Percentiles rank a stretch among this genome's conserved stretches.
Evolutionary conservation across 73 alveolate species (phyloP).

Genomic region (Paramecium sexaurelia): DNA sequence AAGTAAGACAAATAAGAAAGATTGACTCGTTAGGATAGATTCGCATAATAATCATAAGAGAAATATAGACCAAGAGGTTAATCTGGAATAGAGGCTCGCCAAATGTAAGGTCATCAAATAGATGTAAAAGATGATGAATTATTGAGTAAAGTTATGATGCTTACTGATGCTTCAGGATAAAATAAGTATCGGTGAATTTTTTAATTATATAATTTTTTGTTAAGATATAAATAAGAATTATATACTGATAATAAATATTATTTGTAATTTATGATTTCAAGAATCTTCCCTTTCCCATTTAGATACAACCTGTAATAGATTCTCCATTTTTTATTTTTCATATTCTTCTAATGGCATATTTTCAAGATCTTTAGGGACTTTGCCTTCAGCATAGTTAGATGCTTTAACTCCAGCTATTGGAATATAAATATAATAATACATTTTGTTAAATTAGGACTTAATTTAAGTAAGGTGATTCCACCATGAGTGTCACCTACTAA

Average conservation of each 20-base stretch:
- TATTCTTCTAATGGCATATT: not conserved
- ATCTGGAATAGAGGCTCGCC: not conserved
- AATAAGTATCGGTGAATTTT: conserved; percentile 9
- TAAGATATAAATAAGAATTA: not conserved
- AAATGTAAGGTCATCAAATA: not conserved
- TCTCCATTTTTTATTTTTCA: conserved; percentile 54
- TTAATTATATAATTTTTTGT: not conserved
- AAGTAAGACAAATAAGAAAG: not conserved
- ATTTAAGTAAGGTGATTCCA: conserved; percentile 84
- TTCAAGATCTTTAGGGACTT: conserved; percentile 23
- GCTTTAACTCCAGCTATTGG: conserved; percentile 3
- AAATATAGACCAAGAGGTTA: not conserved
- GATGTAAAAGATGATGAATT: not conserved
- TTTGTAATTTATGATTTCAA: not conserved
- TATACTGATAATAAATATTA: not conserved
- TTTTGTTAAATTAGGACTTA: conserved; percentile 71
- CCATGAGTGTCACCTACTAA: conserved; percentile 95
- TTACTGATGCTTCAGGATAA: not conserved
- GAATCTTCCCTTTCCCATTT: conserved; percentile 59
- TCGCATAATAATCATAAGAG: not conserved
- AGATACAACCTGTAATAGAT: not conserved
- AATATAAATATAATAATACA: not conserved
- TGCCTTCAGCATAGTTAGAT: conserved; percentile 15
- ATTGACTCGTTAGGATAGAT: not conserved
- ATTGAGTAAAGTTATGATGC: conserved; percentile 38